Percentiles rank a stretch among this genome's conserved stretches.
Evolutionary conservation across 345 rosid genomes (phyloP).

Genomic region (Hibiscus mutabilis): DNA sequence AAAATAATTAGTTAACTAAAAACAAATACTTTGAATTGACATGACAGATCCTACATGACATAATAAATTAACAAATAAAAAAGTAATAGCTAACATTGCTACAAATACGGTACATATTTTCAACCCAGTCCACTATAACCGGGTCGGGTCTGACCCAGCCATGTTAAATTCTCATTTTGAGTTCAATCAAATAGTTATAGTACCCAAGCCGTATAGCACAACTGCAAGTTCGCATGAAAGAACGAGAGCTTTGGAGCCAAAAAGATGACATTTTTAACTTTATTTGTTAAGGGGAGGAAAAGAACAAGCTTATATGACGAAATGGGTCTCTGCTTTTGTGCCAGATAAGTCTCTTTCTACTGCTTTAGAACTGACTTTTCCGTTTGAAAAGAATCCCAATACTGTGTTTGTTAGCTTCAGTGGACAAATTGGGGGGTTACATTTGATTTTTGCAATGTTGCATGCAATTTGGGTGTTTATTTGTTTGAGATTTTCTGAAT

Average conservation of each 20-base stretch:
- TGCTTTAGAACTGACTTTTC: neutral
- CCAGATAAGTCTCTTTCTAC: conserved; percentile 8
- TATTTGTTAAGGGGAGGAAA: neutral
- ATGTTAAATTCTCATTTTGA: neutral
- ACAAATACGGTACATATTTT: no score
- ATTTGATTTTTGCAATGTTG: neutral
- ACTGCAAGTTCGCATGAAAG: neutral
- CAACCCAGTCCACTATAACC: neutral
- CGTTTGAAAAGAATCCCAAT: neutral
- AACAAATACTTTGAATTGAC: no score
- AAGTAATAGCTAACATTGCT: no score
- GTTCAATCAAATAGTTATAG: neutral
- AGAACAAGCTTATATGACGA: neutral
- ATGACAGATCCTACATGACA: no score
- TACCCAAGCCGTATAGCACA: neutral
- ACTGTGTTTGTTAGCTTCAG: conserved; percentile 1
- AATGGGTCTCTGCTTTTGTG: neutral
- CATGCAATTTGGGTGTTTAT: neutral
- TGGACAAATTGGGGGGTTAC: neutral
- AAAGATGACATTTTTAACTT: neutral
- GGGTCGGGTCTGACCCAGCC: neutral
- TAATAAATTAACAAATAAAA: no score
- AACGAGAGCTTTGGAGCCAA: neutral
- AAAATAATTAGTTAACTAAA: no score
- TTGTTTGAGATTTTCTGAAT: neutral